Percentiles rank a stretch among this genome's conserved stretches.
Evolutionary conservation across 257 asterid genomes (phyloP).

Genomic region (Nicotiana tomentosiformis): DNA sequence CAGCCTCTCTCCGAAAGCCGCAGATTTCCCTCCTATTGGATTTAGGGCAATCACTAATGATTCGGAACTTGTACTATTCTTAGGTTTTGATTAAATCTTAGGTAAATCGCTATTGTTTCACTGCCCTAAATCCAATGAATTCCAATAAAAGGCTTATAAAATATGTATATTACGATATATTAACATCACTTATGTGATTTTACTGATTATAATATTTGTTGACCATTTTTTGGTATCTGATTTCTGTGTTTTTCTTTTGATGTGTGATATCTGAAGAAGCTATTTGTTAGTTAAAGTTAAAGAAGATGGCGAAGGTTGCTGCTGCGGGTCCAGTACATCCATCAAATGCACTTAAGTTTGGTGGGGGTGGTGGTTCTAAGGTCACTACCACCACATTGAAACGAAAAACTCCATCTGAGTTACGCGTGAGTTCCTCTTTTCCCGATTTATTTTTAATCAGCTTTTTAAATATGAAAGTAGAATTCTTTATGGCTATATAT

Average conservation of each 20-base stretch:
- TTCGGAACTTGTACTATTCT: not conserved
- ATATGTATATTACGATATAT: not conserved
- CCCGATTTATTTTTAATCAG: not conserved
- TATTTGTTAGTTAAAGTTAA: not conserved
- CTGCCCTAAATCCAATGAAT: not conserved
- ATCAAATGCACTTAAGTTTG: constrained; percentile 40
- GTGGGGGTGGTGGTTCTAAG: constrained; percentile 39
- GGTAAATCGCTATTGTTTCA: not conserved
- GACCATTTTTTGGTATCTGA: not conserved
- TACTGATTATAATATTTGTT: not conserved
- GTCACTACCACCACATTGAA: constrained; percentile 40
- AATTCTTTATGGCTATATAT: not conserved
- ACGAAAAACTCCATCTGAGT: constrained; percentile 82
- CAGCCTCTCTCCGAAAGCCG: not conserved
- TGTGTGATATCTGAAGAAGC: not conserved
- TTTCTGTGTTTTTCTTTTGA: not conserved
- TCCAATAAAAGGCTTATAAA: not conserved
- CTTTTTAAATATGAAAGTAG: not conserved
- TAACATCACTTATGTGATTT: not conserved
- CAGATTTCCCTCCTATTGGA: not conserved
- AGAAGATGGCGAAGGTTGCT: constrained; percentile 67
- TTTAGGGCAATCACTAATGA: not conserved
- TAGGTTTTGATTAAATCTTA: not conserved
- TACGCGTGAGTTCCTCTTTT: constrained; percentile 44
- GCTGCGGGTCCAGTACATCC: constrained; percentile 43